Percentiles rank a stretch among this genome's conserved stretches.
These are phyloP conservation scores for Tetrastigma voinierianum DNA, from an alignment of 164 flowering plant species.

Conservation along the genomic window DNA sequence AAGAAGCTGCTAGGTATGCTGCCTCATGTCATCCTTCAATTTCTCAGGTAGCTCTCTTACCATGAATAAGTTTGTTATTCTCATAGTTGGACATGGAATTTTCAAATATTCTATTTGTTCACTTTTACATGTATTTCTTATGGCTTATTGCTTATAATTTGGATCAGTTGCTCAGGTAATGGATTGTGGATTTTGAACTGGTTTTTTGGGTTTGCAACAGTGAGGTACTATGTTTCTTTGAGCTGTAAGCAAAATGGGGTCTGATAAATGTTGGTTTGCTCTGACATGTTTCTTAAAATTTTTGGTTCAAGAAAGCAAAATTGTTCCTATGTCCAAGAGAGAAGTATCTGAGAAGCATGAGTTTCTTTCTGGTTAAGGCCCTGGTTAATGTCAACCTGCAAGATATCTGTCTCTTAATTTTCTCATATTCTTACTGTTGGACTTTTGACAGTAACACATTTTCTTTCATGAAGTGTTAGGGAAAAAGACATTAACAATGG, in stretches of 20 bases:
- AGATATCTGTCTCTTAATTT: no score
- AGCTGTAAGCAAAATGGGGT: background rate
- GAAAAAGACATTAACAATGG: no score
- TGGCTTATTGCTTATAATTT: background rate
- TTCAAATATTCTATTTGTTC: background rate
- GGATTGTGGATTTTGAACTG: background rate
- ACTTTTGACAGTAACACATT: no score
- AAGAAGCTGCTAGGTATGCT: constrained; percentile 78
- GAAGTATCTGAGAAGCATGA: no score
- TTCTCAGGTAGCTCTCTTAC: constrained; percentile 55
- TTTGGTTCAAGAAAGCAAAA: background rate
- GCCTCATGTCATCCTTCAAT: constrained; percentile 69
- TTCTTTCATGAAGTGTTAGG: no score
- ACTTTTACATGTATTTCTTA: background rate
- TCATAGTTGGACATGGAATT: background rate
- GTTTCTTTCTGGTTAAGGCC: no score
- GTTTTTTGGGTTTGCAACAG: background rate
- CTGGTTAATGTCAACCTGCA: no score
- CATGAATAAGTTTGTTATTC: background rate
- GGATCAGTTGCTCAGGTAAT: background rate
- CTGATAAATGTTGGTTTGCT: no score
- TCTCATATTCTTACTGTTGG: no score
- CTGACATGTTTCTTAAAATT: background rate
- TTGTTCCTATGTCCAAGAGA: background rate
- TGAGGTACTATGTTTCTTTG: background rate